These are phyloP conservation scores for Apiotrichum gracile DNA, from an alignment of 1,284 basidiomycete genomes.

Conservation along the genomic window DNA sequence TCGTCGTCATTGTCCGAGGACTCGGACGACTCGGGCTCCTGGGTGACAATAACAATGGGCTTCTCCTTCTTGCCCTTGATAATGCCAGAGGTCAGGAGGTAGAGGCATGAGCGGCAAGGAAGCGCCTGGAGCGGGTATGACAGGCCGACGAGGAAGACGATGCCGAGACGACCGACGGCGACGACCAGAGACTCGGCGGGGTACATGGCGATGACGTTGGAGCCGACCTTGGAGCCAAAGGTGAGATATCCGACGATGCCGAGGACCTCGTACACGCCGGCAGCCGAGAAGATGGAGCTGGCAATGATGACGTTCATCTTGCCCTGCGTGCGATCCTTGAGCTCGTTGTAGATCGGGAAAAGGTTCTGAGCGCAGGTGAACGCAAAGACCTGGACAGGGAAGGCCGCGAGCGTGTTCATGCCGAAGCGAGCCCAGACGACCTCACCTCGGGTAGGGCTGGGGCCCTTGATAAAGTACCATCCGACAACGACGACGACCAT, in stretches of 20 bases:
- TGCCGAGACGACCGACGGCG: constrained; percentile 86
- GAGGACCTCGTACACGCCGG: constrained; percentile 63
- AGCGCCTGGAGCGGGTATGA: constrained; percentile 91
- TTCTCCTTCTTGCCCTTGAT: constrained; percentile 26
- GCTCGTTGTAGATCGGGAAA: constrained; percentile 91
- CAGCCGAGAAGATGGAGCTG: constrained; percentile 73
- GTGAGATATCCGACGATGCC: constrained; percentile 72
- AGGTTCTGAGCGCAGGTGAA: constrained; percentile 87
- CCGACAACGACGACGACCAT: constrained; percentile 61
- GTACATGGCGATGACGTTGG: constrained; percentile 84
- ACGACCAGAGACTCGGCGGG: constrained; percentile 75
- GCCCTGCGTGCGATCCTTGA: constrained; percentile 69
- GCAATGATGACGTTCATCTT: constrained; percentile 84
- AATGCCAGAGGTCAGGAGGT: constrained; percentile 60
- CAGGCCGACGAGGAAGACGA: constrained; percentile 81
- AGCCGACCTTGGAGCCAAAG: constrained; percentile 82
- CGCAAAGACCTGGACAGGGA: constrained; percentile 93
- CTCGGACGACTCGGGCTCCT: constrained; percentile 20
- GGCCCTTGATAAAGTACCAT: constrained; percentile 45
- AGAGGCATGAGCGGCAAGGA: constrained; percentile 85
- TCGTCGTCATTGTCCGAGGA: constrained; percentile 13
- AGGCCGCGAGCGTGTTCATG: constrained; percentile 55
- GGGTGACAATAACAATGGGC: neutral
- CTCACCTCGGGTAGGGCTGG: constrained; percentile 34
- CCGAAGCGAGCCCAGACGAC: constrained; percentile 39